phyloP scores from a whole-genome alignment of 2,329 filamentous ascomycete species.

The Diaporthe australafricana region DNA sequence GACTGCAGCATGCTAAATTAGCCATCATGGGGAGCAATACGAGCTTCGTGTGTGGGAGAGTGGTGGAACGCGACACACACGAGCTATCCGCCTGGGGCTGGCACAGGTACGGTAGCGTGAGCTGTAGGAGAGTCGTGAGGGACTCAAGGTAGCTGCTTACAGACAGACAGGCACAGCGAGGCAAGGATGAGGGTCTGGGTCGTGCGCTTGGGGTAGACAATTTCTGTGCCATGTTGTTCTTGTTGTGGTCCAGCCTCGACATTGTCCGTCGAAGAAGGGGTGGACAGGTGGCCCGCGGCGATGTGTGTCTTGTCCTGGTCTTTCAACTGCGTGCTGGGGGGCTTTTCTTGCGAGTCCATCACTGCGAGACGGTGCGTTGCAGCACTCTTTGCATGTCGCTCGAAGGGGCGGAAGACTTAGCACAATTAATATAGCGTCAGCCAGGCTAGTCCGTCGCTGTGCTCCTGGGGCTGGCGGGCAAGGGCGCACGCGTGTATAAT shows the following conservation, averaged over 20 bases:
- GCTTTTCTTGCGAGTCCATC: not conserved
- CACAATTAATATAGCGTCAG: not conserved
- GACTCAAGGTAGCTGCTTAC: not conserved
- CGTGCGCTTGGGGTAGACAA: constrained; percentile 53
- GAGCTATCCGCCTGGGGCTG: too few relatives aligned
- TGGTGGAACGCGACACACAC: too few relatives aligned
- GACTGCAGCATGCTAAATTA: constrained; percentile 45
- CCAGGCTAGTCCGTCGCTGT: not conserved
- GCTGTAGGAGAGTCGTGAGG: not conserved
- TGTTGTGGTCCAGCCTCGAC: not conserved
- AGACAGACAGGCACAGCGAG: constrained; percentile 57
- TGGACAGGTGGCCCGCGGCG: not conserved
- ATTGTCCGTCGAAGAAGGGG: not conserved
- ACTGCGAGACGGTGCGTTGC: not conserved
- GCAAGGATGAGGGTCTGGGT: constrained; percentile 55
- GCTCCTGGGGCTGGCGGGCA: not conserved
- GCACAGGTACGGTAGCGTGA: too few relatives aligned
- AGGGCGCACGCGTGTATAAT: not conserved
- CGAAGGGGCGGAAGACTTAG: not conserved
- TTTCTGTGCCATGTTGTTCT: constrained; percentile 35
- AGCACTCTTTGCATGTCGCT: not conserved
- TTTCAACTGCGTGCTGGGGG: not conserved
- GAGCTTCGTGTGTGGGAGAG: not conserved
- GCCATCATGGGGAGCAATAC: not conserved
- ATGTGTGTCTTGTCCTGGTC: not conserved